A percentile compares a stretch with the other conserved stretches of the same genome.
Conservation (phyloP, 306 rosid genomes). For the Vicia sativa region DNA sequence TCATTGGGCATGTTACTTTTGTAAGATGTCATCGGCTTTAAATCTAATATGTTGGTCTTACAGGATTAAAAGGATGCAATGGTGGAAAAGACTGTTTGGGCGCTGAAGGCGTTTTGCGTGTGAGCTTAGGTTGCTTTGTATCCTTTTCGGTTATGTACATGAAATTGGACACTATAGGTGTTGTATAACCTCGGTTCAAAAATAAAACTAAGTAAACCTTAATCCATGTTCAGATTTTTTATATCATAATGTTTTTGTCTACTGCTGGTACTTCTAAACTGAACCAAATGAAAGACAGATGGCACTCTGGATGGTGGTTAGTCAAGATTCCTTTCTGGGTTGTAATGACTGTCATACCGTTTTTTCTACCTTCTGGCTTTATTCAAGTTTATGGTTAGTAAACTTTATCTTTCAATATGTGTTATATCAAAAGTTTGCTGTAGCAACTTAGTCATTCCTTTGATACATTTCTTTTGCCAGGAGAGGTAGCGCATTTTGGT, state of each 20-base stretch:
- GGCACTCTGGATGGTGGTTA: slow-evolving; percentile 99
- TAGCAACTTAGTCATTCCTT: slow-evolving; percentile 30
- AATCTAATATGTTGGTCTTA: slow-evolving; percentile 22
- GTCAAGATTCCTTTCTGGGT: slow-evolving; percentile 76
- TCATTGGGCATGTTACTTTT: background rate
- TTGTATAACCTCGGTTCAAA: background rate
- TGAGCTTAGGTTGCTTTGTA: slow-evolving; percentile 97
- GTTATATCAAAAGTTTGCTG: slow-evolving; percentile 13
- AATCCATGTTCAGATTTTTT: slow-evolving; percentile 67
- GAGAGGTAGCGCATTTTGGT: slow-evolving; percentile 92
- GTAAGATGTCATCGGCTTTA: slow-evolving; percentile 12
- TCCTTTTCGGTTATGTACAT: slow-evolving; percentile 51
- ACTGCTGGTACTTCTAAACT: slow-evolving; percentile 80
- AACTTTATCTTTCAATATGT: slow-evolving; percentile 31
- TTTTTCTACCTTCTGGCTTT: slow-evolving; percentile 75
- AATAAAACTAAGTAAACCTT: slow-evolving; percentile 51
- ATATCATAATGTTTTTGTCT: slow-evolving; percentile 76
- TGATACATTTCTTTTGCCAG: slow-evolving; percentile 53
- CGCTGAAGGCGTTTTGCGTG: slow-evolving; percentile 96
- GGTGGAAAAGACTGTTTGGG: slow-evolving; percentile 86
- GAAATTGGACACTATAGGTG: slow-evolving; percentile 14
- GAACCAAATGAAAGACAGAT: slow-evolving; percentile 57
- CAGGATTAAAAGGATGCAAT: slow-evolving; percentile 86
- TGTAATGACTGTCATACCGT: slow-evolving; percentile 63
- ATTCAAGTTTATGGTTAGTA: slow-evolving; percentile 87